Conservation (phyloP, 2,329 filamentous ascomycete genomes). For the Xylariaceae sp. region DNA sequence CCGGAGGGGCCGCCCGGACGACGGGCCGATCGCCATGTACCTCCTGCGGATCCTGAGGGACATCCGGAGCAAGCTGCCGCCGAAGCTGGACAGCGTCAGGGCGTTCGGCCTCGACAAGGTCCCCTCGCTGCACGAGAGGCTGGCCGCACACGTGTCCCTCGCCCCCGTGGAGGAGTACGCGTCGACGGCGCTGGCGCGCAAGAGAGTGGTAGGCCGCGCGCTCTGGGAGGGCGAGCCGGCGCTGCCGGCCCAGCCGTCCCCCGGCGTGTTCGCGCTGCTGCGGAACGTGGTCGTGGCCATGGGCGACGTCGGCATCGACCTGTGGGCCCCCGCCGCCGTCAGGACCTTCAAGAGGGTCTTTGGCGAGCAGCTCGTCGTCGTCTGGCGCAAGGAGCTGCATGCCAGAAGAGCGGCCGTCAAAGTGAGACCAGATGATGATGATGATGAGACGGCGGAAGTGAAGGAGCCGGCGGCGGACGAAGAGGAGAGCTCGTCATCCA, state of each 20-base stretch:
- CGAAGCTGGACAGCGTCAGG: constrained; percentile 41
- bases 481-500: background rate
- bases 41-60: constrained; percentile 68
- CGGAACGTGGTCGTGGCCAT: constrained; percentile 58
- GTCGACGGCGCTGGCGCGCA: constrained; percentile 33
- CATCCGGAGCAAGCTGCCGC: constrained; percentile 60
- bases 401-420: constrained; percentile 15
- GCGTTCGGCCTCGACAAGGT: constrained; percentile 55
- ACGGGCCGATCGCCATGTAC: constrained; percentile 52
- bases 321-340: constrained; percentile 72
- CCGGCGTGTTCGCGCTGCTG: constrained; percentile 64
- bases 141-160: constrained; percentile 47
- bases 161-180: constrained; percentile 42
- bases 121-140: constrained; percentile 53
- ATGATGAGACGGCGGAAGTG: constrained; percentile 3
- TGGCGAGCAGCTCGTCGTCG: constrained; percentile 38
- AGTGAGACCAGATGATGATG: constrained; percentile 9
- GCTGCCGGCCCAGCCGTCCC: constrained; percentile 72
- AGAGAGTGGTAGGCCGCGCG: constrained; percentile 50
- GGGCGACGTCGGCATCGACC: constrained; percentile 62
- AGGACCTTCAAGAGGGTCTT: constrained; percentile 53
- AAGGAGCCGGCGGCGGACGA: constrained; percentile 5
- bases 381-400: constrained; percentile 39
- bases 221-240: constrained; percentile 76
- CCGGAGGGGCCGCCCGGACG: constrained; percentile 36